phyloP scores from a whole-genome alignment of 768 basidiomycete species.

The Mycena galericulata region DNA sequence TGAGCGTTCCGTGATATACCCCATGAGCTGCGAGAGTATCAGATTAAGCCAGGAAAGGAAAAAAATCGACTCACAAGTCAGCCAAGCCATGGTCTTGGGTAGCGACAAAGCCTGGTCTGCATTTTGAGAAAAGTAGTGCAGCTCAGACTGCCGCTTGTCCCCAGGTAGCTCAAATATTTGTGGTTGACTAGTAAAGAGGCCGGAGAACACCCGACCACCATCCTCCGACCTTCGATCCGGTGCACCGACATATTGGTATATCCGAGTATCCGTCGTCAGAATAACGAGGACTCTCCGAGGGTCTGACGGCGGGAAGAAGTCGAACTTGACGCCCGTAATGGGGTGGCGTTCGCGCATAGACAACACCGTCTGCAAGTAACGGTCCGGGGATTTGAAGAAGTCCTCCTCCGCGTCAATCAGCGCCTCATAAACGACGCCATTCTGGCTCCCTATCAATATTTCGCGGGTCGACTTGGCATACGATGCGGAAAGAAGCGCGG shows the following conservation, averaged over 20 bases:
- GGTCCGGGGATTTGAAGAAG: constrained; percentile 90
- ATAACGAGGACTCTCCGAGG: constrained; percentile 77
- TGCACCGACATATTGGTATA: constrained; percentile 89
- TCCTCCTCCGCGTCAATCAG: constrained; percentile 92
- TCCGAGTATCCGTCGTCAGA: constrained; percentile 86
- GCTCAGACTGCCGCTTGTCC: constrained; percentile 73
- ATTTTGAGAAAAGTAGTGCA: constrained; percentile 83
- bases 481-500: constrained; percentile 70
- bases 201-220: constrained; percentile 76
- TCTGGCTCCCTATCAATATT: constrained; percentile 87
- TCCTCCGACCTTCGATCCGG: constrained; percentile 81
- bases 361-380: constrained; percentile 80
- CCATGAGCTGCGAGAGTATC: constrained; percentile 71
- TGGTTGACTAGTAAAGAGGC: constrained; percentile 70
- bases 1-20: constrained; percentile 86
- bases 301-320: constrained; percentile 75
- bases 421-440: constrained; percentile 89
- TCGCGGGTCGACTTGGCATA: constrained; percentile 83
- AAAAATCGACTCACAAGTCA: constrained; percentile 73
- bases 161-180: constrained; percentile 95
- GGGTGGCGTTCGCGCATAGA: constrained; percentile 84
- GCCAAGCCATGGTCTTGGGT: constrained; percentile 88
- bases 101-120: constrained; percentile 76
- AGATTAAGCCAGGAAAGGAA: not conserved
- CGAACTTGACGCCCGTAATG: constrained; percentile 88